These are phyloP conservation scores for Rosa rugosa DNA, from an alignment of 306 rosid genomes.

Conservation along the genomic window DNA sequence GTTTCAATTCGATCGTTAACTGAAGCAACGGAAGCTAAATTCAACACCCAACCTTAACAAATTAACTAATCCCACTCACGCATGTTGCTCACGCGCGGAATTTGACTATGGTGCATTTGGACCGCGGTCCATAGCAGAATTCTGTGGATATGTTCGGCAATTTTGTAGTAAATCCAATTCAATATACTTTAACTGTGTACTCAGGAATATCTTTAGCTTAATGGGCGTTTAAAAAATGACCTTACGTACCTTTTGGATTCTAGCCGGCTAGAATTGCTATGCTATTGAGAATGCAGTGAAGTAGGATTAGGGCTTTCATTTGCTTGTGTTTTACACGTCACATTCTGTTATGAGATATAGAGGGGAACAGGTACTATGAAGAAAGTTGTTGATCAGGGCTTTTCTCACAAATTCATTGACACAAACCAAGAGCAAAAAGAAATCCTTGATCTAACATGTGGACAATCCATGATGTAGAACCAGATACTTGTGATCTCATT, in stretches of 20 bases:
- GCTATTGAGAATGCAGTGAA: conserved; percentile 5
- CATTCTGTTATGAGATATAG: conserved; percentile 26
- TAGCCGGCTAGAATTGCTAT: neutral
- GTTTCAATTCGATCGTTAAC: too few relatives aligned
- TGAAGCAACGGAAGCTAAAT: too few relatives aligned
- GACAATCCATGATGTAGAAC: conserved; percentile 44
- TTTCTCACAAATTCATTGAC: conserved; percentile 9
- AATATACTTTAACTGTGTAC: conserved; percentile 6
- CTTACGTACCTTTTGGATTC: neutral
- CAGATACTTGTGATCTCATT: conserved; percentile 36
- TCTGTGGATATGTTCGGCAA: too few relatives aligned
- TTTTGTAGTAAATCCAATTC: neutral
- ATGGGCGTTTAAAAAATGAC: conserved; percentile 33
- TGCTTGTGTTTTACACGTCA: conserved; percentile 24
- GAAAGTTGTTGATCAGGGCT: conserved; percentile 11
- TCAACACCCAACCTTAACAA: too few relatives aligned
- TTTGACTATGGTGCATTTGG: too few relatives aligned
- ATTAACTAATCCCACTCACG: too few relatives aligned
- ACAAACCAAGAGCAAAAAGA: conserved; percentile 20
- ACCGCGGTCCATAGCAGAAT: too few relatives aligned
- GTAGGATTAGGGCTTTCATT: neutral
- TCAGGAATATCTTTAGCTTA: conserved; percentile 26
- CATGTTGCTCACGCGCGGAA: too few relatives aligned
- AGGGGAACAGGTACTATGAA: conserved; percentile 10
- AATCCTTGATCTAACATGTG: conserved; percentile 14